phyloP scores from a whole-genome alignment of 1,139 yeast species.

The Nakaseomyces uthaithaninus region DNA sequence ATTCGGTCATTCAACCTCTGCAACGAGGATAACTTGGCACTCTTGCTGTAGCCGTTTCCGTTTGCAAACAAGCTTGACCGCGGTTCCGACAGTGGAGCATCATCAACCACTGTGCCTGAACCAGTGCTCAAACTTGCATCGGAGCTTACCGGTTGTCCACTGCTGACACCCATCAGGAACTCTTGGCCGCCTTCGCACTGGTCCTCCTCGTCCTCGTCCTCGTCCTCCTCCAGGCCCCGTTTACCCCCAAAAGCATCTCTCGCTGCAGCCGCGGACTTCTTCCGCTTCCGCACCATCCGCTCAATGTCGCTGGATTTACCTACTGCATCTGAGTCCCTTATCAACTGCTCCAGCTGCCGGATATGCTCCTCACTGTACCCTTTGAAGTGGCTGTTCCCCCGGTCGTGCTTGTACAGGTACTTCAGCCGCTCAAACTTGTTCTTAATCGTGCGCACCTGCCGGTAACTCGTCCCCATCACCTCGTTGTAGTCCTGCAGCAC shows the following conservation, averaged over 20 bases:
- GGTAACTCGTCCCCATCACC: constrained; percentile 19
- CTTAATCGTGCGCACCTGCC: constrained; percentile 28
- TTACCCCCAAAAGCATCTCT: no score
- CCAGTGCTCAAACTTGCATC: no score
- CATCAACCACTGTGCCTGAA: no score
- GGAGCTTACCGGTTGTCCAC: no score
- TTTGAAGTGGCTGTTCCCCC: constrained; percentile 1
- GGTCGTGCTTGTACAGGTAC: constrained; percentile 14
- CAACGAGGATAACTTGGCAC: background rate
- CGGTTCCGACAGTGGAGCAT: no score
- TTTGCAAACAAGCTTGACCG: no score
- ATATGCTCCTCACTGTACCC: constrained; percentile 4
- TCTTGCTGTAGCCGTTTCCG: no score
- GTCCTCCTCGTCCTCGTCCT: background rate
- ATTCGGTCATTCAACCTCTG: background rate
- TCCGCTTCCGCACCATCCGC: background rate
- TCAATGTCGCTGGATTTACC: background rate
- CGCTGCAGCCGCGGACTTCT: background rate
- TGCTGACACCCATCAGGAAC: no score
- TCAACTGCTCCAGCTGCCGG: constrained; percentile 3
- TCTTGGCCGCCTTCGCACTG: no score
- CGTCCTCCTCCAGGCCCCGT: background rate
- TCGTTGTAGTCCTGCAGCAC: constrained; percentile 24
- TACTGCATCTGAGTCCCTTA: background rate
- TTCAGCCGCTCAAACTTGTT: constrained; percentile 25